These are phyloP conservation scores for Pelagophyceae sp. DNA, from an alignment of 352 stramenopile genomes.

Conservation along the genomic window DNA sequence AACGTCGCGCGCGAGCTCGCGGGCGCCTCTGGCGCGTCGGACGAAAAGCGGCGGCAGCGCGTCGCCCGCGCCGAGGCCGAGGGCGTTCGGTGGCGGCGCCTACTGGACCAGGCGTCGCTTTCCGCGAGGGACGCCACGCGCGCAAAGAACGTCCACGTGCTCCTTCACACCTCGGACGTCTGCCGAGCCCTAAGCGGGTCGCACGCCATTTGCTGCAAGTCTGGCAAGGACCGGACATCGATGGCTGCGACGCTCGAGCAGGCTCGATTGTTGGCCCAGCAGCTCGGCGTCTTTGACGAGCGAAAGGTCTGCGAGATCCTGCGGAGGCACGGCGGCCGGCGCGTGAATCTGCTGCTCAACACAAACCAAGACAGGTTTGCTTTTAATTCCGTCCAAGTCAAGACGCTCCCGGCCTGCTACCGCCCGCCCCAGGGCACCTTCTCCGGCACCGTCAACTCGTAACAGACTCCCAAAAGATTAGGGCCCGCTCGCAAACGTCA, in stretches of 20 bases:
- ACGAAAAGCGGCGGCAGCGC: background rate
- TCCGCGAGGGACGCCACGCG: constrained; percentile 12
- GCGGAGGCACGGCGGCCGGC: constrained; percentile 27
- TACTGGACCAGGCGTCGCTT: background rate
- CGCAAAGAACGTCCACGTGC: constrained; percentile 34
- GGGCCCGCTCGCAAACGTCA: no score
- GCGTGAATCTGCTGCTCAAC: constrained; percentile 47
- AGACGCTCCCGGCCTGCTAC: constrained; percentile 75
- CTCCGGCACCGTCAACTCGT: constrained; percentile 2
- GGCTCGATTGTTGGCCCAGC: constrained; percentile 52
- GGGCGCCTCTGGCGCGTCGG: background rate
- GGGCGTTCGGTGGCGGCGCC: background rate
- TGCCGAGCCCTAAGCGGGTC: constrained; percentile 66
- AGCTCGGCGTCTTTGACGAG: constrained; percentile 26
- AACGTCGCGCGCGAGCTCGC: background rate
- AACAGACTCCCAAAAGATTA: no score
- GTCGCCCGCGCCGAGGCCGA: no score
- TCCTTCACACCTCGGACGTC: constrained; percentile 30
- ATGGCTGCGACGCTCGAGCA: constrained; percentile 85
- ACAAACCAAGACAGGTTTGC: constrained; percentile 76
- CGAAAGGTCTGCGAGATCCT: constrained; percentile 24
- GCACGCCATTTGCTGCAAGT: constrained; percentile 80
- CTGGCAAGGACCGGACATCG: constrained; percentile 77
- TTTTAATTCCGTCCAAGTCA: constrained; percentile 80
- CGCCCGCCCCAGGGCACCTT: constrained; percentile 62